Conservation (phyloP, 148 eudicot species). For the Gaultheria prostrata region DNA sequence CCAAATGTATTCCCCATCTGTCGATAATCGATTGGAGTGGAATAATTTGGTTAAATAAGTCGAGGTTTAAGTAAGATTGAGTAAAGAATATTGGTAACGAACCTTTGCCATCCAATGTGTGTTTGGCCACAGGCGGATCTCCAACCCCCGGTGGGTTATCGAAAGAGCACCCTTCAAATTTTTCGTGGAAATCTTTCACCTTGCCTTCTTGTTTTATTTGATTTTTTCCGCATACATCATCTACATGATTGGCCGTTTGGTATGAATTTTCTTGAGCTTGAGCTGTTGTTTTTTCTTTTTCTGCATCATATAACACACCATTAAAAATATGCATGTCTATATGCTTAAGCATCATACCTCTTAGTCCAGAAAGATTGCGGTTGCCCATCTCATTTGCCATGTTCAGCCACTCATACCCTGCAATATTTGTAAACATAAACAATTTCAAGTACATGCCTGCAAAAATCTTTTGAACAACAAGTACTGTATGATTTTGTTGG, state of each 20-base stretch:
- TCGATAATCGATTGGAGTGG: background rate
- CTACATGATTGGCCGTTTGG: constrained; percentile 4
- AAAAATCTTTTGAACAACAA: background rate
- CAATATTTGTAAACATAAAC: constrained; percentile 6
- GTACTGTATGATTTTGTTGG: background rate
- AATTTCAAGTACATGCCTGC: background rate
- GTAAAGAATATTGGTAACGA: background rate
- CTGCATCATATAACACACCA: constrained; percentile 14
- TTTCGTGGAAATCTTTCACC: constrained; percentile 22
- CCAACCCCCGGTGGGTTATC: background rate
- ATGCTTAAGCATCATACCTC: constrained; percentile 25
- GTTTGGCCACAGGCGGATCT: background rate
- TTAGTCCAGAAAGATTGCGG: constrained; percentile 24
- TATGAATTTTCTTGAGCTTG: constrained; percentile 14
- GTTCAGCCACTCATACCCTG: constrained; percentile 16
- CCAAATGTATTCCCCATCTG: background rate
- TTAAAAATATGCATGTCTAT: background rate
- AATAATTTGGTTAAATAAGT: background rate
- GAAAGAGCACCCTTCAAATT: constrained; percentile 12
- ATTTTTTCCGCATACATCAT: constrained; percentile 20
- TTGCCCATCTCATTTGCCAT: constrained; percentile 38
- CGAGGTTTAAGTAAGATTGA: background rate
- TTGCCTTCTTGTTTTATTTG: constrained; percentile 18
- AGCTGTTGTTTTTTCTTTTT: constrained; percentile 19
- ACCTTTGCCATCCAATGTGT: constrained; percentile 20